These are phyloP conservation scores for Lactarius trivialis DNA, from an alignment of 768 basidiomycete species.

Conservation along the genomic window DNA sequence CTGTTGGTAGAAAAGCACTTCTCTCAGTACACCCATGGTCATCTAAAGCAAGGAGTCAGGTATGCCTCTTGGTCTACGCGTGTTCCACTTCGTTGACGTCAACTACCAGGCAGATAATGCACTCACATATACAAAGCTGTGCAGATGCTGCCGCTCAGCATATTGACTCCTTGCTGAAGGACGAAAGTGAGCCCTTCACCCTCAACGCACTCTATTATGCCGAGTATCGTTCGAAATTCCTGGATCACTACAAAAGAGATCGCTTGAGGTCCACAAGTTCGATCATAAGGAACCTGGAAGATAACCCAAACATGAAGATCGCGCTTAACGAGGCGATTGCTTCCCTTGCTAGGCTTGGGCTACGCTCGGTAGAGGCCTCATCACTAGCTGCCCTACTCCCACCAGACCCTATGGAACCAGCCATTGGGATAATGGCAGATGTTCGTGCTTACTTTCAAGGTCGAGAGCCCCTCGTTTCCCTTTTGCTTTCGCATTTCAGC, in stretches of 20 bases:
- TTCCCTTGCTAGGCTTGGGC: constrained; percentile 34
- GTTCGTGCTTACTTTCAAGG: constrained; percentile 75
- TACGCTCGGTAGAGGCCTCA: constrained; percentile 33
- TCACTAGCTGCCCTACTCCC: constrained; percentile 48
- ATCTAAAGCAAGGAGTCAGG: constrained; percentile 44
- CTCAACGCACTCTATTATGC: background rate
- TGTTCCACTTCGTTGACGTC: background rate
- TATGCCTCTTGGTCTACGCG: constrained; percentile 21
- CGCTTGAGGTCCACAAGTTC: constrained; percentile 12
- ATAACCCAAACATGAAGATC: background rate
- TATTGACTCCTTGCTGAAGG: constrained; percentile 8
- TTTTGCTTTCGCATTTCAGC: constrained; percentile 7
- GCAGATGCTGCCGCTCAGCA: background rate
- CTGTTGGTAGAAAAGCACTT: constrained; percentile 38
- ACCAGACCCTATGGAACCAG: constrained; percentile 43
- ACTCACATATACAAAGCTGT: constrained; percentile 7
- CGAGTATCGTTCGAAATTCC: constrained; percentile 11
- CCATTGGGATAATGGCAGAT: constrained; percentile 62
- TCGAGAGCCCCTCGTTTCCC: constrained; percentile 27
- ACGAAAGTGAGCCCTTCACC: constrained; percentile 5
- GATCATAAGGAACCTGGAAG: background rate
- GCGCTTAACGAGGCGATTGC: background rate
- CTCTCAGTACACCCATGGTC: constrained; percentile 44
- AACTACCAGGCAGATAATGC: constrained; percentile 11
- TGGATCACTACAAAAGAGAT: constrained; percentile 33